These are phyloP conservation scores for Trifolium subterraneum DNA, from an alignment of 306 rosid genomes.

Conservation along the genomic window DNA sequence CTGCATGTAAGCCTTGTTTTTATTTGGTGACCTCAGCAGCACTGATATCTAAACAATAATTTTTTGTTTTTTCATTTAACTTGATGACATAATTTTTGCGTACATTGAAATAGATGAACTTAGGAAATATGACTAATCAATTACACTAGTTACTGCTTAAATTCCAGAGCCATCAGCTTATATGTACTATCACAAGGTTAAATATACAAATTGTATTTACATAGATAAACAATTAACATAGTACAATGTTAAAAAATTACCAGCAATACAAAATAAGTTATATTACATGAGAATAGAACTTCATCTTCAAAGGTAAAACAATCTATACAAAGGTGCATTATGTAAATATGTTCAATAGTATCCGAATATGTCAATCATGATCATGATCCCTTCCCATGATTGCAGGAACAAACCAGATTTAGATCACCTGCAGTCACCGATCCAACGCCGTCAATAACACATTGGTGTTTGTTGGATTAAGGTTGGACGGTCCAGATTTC, in stretches of 20 bases:
- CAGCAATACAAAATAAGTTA: not conserved
- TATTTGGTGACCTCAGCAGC: too few relatives aligned
- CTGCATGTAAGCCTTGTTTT: too few relatives aligned
- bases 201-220: constrained; percentile 32
- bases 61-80: too few relatives aligned
- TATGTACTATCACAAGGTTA: constrained; percentile 14
- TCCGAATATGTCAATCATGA: not conserved
- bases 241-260: not conserved
- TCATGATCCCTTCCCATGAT: constrained; percentile 22
- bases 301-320: not conserved
- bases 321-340: constrained; percentile 8
- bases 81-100: too few relatives aligned
- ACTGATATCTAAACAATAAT: too few relatives aligned
- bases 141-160: not conserved
- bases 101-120: too few relatives aligned
- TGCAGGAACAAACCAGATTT: not conserved
- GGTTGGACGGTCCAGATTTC: not conserved
- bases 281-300: constrained; percentile 33
- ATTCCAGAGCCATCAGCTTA: not conserved
- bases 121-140: not conserved
- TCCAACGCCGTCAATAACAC: not conserved
- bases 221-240: constrained; percentile 16
- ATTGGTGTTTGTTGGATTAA: not conserved
- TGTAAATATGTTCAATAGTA: constrained; percentile 17
- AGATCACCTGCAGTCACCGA: not conserved